Percentiles rank a stretch among this genome's conserved stretches.
Evolutionary conservation across 2,329 filamentous ascomycete genomes (phyloP).

Genomic region (Neonectria magnoliae): DNA sequence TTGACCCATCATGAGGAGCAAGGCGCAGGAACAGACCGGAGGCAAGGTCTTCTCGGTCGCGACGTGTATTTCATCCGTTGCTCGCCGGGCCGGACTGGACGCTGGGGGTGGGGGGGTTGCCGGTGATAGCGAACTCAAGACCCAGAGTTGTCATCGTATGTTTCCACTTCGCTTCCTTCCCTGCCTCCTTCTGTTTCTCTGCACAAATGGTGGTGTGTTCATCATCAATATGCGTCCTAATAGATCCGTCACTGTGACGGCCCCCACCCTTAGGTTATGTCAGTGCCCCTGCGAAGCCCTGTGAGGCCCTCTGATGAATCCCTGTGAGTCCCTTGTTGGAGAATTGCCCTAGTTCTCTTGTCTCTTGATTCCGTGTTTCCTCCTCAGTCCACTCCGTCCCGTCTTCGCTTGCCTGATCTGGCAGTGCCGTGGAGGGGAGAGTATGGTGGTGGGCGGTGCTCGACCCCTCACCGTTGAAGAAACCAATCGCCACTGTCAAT

Average conservation of each 20-base stretch:
- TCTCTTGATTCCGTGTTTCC: constrained; percentile 23
- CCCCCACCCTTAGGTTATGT: constrained; percentile 27
- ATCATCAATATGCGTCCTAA: constrained; percentile 30
- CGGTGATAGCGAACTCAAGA: constrained; percentile 22
- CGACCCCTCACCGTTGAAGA: constrained; percentile 23
- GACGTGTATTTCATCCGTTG: constrained; percentile 15
- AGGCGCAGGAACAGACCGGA: constrained; percentile 8
- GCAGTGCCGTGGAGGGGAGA: constrained; percentile 25
- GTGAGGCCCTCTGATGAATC: constrained; percentile 36
- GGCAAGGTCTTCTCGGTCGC: constrained; percentile 6
- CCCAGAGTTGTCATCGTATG: constrained; percentile 35
- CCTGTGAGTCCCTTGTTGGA: constrained; percentile 32
- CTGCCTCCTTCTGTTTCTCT: constrained; percentile 20
- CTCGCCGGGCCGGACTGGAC: constrained; percentile 23
- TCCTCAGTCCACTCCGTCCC: constrained; percentile 36
- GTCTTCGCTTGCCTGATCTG: constrained; percentile 37
- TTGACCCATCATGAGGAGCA: constrained; percentile 4
- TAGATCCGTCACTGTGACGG: constrained; percentile 35
- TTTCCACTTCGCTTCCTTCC: constrained; percentile 30
- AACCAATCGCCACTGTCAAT: constrained; percentile 36
- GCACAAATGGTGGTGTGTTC: constrained; percentile 29
- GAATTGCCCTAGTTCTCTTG: constrained; percentile 3
- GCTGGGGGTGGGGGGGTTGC: constrained; percentile 8
- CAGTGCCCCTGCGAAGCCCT: constrained; percentile 20
- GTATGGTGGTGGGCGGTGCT: constrained; percentile 20